Percentiles rank a stretch among this genome's conserved stretches.
These are phyloP conservation scores for Musa balbisiana DNA, from an alignment of 202 grass and related monocot genomes.

Conservation along the genomic window DNA sequence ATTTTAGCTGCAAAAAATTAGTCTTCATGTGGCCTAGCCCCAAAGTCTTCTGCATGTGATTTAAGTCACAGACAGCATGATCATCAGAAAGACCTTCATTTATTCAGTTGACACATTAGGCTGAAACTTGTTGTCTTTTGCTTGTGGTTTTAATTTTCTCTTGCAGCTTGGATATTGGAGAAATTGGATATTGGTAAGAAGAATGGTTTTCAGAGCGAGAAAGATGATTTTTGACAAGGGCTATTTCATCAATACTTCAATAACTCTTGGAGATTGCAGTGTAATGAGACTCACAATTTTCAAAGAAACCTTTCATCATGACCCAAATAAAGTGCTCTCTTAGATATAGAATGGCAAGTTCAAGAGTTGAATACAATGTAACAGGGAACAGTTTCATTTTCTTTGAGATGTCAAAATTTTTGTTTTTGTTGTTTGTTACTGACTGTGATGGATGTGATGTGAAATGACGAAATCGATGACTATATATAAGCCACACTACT, in stretches of 20 bases:
- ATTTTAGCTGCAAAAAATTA: background rate
- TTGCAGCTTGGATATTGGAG: conserved; percentile 55
- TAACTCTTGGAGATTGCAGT: background rate
- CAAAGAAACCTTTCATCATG: conserved; percentile 17
- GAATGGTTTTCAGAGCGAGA: conserved; percentile 53
- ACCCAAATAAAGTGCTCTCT: conserved; percentile 27
- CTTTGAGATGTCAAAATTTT: background rate
- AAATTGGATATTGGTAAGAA: conserved; percentile 55
- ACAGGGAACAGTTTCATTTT: background rate
- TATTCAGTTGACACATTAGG: background rate
- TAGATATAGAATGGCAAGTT: conserved; percentile 17
- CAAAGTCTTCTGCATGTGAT: background rate
- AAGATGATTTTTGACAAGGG: background rate
- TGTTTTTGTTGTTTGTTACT: background rate
- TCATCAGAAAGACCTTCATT: background rate
- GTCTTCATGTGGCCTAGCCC: background rate
- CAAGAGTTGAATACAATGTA: conserved; percentile 17
- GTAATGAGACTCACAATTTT: conserved; percentile 4
- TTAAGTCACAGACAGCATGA: background rate
- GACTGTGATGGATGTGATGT: background rate
- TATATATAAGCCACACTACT: background rate
- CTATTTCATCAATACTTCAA: background rate
- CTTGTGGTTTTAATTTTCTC: conserved; percentile 12
- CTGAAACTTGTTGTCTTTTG: background rate
- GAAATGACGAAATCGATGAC: background rate